Evolutionary conservation across 2,329 filamentous ascomycete species (phyloP).

Genomic region (Sporothrix protearum): DNA sequence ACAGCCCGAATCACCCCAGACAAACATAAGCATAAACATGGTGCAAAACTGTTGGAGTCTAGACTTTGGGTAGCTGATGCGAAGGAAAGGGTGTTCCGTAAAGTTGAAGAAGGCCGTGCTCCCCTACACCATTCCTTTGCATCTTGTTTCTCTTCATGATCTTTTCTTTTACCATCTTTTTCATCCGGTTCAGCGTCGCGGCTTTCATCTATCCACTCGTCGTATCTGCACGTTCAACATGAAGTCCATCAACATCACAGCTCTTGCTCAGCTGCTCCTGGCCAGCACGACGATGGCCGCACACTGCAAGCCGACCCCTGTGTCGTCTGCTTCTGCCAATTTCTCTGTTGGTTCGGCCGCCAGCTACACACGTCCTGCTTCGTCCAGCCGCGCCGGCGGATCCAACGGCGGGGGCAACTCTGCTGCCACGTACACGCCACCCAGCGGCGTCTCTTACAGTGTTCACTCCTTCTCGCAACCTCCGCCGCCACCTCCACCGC

Average conservation of each 20-base stretch:
- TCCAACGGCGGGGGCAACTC: background rate
- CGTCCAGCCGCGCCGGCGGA: background rate
- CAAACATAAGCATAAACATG: slow-evolving; percentile 4
- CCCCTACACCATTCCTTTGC: too few relatives aligned
- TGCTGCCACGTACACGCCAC: background rate
- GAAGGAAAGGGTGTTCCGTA: background rate
- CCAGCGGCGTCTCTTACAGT: background rate
- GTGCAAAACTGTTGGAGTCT: background rate
- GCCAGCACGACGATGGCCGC: background rate
- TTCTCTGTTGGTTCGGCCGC: background rate
- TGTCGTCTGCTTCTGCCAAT: background rate
- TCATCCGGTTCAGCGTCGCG: background rate
- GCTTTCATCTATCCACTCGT: background rate
- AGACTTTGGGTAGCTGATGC: background rate
- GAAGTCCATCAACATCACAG: background rate
- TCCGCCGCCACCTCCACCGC: background rate
- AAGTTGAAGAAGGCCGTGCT: background rate
- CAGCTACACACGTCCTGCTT: background rate
- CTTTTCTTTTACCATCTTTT: background rate
- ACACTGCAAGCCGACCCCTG: background rate
- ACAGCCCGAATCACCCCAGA: background rate
- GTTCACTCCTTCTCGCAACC: background rate
- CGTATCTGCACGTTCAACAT: background rate
- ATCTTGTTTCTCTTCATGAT: background rate
- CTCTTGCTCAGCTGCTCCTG: background rate